Evolutionary conservation across 2,329 filamentous ascomycete genomes (phyloP), one percentile per base, ranked within the genome.

Genomic region (Camptophora hylomeconis): DNA sequence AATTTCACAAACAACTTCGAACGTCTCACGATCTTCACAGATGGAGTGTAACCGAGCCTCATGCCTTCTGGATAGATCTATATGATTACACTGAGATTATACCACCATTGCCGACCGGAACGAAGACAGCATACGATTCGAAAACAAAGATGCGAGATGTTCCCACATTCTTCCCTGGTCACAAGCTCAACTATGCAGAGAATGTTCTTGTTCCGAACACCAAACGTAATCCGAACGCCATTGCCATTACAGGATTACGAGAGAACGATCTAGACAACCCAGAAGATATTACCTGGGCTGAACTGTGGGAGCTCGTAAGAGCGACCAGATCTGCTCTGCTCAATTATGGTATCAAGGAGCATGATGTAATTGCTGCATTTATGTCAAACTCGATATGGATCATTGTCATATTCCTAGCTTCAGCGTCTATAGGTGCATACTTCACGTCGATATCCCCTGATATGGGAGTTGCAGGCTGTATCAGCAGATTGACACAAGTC

Each of bases 401-500:
- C 0, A 49, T 60, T 35, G 51, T 57, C 1, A 38, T 61, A 5
- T 57, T 58, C 28, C 48, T 61, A 24, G 57, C 56, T 7, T 46
- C 45, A 13, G 54, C 56, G 3, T 51, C 50, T 10, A 52, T 61
- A 14, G 58, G 57, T 4, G 57, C 55, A 4, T 54, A 61, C 24
- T 62, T 56, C 44, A 58, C 56, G 2, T 57, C 49, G 7, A 58
- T 61, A 36, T 47, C 50, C n/a, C 57, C 57, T 1, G 58, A 61
- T 40, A 47, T 61, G 27, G 58, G 58, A 2, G 41, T 47, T 16
- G 43, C 51, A 33, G 48, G 49, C 15, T 50, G 48, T 34, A 28
- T 58, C 5, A 48, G 50, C 5, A 44, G 57, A 14, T 37, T 60
- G 17, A 45, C 50, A 29, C 57, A 61, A 38, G 54, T 60, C 15